A percentile compares a stretch with the other conserved stretches of the same genome.
Conservation (phyloP, 371 early-diverging fungal genomes). For the Entomophthora muscae region DNA sequence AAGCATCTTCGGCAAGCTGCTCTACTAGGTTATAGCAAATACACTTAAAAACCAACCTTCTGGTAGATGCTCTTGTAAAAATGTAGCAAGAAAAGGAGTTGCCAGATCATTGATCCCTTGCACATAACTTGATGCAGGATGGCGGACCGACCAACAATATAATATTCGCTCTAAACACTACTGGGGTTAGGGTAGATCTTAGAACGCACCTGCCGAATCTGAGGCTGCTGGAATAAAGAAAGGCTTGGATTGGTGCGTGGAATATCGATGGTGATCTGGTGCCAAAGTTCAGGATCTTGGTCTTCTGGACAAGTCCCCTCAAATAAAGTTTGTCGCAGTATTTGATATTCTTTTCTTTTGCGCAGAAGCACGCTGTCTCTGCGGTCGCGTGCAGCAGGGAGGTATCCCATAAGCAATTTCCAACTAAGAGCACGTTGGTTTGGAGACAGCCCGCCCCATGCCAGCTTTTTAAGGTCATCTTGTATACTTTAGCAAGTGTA, state of each 20-base stretch:
- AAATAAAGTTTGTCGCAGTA: not conserved
- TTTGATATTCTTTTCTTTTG: constrained; percentile 3
- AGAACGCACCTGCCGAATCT: constrained; percentile 51
- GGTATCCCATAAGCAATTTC: constrained; percentile 6
- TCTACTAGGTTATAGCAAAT: constrained; percentile 4
- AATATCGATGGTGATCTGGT: constrained; percentile 79
- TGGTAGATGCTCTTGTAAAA: constrained; percentile 44
- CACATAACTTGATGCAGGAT: constrained; percentile 97
- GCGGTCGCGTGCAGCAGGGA: not conserved
- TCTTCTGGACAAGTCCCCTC: not conserved
- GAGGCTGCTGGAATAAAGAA: constrained; percentile 58
- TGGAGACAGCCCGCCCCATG: constrained; percentile 1
- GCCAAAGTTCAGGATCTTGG: constrained; percentile 4
- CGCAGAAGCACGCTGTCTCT: not conserved
- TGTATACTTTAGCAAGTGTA: not conserved
- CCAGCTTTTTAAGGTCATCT: constrained; percentile 4
- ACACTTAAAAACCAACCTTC: constrained; percentile 13
- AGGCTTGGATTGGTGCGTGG: constrained; percentile 76
- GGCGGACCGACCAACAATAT: constrained; percentile 93
- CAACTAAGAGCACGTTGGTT: not conserved
- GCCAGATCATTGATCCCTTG: constrained; percentile 98
- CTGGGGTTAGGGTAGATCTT: not conserved
- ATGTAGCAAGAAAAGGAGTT: constrained; percentile 88
- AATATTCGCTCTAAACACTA: constrained; percentile 78
- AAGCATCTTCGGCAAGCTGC: constrained; percentile 45